Evolutionary conservation across 2,329 filamentous ascomycete genomes (phyloP), one percentile per base, ranked within the genome.

Genomic region (Atkinsonella hypoxylon): DNA sequence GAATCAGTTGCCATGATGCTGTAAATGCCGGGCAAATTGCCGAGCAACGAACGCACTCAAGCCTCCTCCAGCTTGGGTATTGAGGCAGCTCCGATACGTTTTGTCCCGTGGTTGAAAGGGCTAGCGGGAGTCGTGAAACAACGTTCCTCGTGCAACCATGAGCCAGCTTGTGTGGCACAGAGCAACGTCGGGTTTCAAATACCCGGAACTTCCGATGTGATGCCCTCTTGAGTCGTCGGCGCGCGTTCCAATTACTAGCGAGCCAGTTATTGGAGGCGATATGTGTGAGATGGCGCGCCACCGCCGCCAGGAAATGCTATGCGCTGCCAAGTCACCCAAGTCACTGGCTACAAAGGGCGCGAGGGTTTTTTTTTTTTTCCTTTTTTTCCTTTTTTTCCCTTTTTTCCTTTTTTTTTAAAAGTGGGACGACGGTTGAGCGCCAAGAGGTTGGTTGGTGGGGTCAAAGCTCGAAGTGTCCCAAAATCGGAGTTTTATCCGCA

Each of bases 1-100:
- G 22, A 13, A 32, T 55, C 53, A 22, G 61, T 56, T 34, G 61
- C 45, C 58, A 63, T 64, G 59, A 54, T 63, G 46, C 8, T 11
- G 26, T 20, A 9, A 48, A 48, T 34, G 46, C 46, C 38, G 20
- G 31, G n/a, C 10, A 30, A 46, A 3, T 9, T 30, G 26, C 13
- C 15, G n/a, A 17, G 13, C 9, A 13, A 11, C n/a, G 13, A 31
- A 22, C 34, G 34, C 15, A 36, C 11, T 4, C 15, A 12, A 9
- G 34, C 15, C 34, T 36, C n/a, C n/a, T 15, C 11, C 11, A 36
- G 34, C 11, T 36, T 36, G 11, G 11, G 11, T 2, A 15, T 8
- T 36, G 11, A 36, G 34, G 34, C 34, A 30, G 13, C 15, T 47
- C 34, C 15, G 17, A 31, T 13, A 6, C 15, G 8, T 30, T 5